phyloP scores from a whole-genome alignment of 352 stramenopile species.

The Thraustotheca clavata region DNA sequence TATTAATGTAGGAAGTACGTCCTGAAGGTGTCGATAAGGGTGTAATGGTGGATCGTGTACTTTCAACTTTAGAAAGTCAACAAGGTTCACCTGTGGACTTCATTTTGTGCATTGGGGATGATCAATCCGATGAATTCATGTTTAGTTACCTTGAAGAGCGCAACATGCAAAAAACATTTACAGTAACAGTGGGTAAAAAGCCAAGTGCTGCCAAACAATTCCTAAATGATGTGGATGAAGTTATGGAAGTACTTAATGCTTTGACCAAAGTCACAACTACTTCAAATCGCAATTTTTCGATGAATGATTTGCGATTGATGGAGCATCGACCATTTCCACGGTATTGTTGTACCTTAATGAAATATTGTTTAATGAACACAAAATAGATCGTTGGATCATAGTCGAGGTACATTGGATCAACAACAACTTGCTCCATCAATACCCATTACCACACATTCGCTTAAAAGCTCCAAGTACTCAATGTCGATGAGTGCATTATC shows the following conservation, averaged over 20 bases:
- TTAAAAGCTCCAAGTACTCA: conserved; percentile 44
- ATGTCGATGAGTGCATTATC: conserved; percentile 85
- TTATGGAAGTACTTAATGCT: conserved; percentile 89
- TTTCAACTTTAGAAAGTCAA: conserved; percentile 81
- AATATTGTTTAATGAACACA: not conserved
- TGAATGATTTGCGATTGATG: conserved; percentile 73
- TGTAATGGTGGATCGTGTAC: conserved; percentile 93
- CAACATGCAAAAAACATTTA: conserved; percentile 80
- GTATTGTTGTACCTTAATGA: not conserved
- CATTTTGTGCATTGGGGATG: conserved; percentile 95
- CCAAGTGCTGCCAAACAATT: conserved; percentile 96
- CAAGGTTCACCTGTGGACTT: conserved; percentile 89
- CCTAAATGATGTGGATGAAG: conserved; percentile 95
- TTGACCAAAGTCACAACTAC: conserved; percentile 80
- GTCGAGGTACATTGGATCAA: not conserved
- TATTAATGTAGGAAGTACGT: conserved; percentile 82
- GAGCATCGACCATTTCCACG: conserved; percentile 42
- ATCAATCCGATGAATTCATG: conserved; percentile 98
- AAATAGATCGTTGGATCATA: not conserved
- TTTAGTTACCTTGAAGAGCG: conserved; percentile 84
- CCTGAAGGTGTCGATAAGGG: conserved; percentile 98
- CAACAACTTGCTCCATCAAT: not conserved
- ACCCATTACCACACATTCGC: conserved; percentile 22
- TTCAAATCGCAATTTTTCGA: conserved; percentile 74
- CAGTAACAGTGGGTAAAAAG: conserved; percentile 98